These are phyloP conservation scores for Babesia microti DNA, from an alignment of 169 alveolate species.

Conservation along the genomic window DNA sequence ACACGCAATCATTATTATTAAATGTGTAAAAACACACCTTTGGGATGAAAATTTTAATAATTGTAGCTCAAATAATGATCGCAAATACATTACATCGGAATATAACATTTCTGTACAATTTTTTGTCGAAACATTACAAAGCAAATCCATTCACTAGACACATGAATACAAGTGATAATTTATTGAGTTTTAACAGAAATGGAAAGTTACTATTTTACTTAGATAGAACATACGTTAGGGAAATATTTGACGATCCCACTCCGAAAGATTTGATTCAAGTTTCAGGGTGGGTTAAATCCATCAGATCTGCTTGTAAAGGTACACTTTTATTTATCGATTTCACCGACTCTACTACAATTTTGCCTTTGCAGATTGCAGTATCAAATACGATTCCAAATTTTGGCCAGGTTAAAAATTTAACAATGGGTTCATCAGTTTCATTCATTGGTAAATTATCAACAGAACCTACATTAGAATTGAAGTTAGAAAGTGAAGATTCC, in stretches of 20 bases:
- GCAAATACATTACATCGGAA: no score
- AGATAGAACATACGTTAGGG: no score
- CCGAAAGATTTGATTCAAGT: conserved; percentile 3
- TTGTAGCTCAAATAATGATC: no score
- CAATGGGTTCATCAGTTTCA: conserved; percentile 63
- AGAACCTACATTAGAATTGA: conserved; percentile 30
- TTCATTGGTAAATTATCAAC: conserved; percentile 41
- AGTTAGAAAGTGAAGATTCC: conserved; percentile 35
- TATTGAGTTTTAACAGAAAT: no score
- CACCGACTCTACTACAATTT: conserved; percentile 75
- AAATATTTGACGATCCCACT: neutral
- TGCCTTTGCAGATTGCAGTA: conserved; percentile 66
- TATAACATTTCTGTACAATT: no score
- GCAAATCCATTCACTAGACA: no score
- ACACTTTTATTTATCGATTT: conserved; percentile 69
- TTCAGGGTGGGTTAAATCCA: conserved; percentile 44
- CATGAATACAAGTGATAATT: no score
- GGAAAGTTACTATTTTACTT: no score
- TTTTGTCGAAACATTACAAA: no score
- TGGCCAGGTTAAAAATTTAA: conserved; percentile 56
- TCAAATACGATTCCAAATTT: conserved; percentile 46
- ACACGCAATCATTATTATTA: no score
- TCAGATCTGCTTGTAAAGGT: conserved; percentile 65
- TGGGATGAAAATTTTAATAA: no score
- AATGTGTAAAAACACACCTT: no score